These are phyloP conservation scores for Iris macrosiphon DNA, from an alignment of 106 monocot species.

Conservation along the genomic window DNA sequence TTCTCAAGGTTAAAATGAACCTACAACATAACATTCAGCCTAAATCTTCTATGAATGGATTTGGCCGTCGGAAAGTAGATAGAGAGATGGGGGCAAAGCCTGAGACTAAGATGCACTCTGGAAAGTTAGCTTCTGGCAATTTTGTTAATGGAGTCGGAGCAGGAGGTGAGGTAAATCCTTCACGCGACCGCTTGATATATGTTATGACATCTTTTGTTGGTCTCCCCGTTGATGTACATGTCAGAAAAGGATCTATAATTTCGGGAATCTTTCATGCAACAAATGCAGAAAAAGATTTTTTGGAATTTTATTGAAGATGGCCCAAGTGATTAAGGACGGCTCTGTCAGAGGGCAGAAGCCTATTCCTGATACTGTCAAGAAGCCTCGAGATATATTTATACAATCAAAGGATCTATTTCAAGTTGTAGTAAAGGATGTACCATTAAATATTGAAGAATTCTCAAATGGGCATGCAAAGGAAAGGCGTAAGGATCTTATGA, in stretches of 20 bases:
- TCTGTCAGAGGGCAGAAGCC: slow-evolving; percentile 48
- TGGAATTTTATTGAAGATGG: slow-evolving; percentile 91
- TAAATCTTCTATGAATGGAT: slow-evolving; percentile 60
- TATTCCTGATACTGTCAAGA: slow-evolving; percentile 31
- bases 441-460: slow-evolving; percentile 46
- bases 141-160: slow-evolving; percentile 43
- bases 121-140: slow-evolving; percentile 30
- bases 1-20: no score
- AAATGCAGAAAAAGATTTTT: slow-evolving; percentile 80
- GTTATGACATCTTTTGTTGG: slow-evolving; percentile 66
- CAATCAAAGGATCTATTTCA: slow-evolving; percentile 82
- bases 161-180: slow-evolving; percentile 26
- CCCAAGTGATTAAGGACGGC: slow-evolving; percentile 70
- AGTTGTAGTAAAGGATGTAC: slow-evolving; percentile 80
- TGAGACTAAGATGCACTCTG: slow-evolving; percentile 43
- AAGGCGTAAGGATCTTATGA: slow-evolving; percentile 70
- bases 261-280: slow-evolving; percentile 87
- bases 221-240: slow-evolving; percentile 72
- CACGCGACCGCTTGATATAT: slow-evolving; percentile 76
- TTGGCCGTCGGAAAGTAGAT: slow-evolving; percentile 42
- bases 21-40: slow-evolving; percentile 43
- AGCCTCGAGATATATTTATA: slow-evolving; percentile 84
- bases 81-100: slow-evolving; percentile 33
- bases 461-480: slow-evolving; percentile 33
- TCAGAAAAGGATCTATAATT: slow-evolving; percentile 84